These are phyloP conservation scores for Massariosphaeria phaeospora DNA, from an alignment of 495 filamentous ascomycete genomes.

Conservation along the genomic window DNA sequence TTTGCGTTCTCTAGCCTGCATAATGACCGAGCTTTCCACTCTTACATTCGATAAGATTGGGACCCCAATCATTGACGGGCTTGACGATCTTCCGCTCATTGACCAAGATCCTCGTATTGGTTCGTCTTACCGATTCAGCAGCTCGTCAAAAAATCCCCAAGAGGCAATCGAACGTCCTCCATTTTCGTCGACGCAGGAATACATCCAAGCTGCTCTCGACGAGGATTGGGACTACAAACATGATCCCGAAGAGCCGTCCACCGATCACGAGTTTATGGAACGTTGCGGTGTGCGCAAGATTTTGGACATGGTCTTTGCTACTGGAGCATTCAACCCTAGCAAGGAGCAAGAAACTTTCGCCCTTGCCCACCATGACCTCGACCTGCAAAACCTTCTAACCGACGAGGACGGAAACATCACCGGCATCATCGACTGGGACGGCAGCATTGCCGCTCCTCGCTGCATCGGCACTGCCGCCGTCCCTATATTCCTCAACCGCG, in stretches of 20 bases:
- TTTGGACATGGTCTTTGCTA: conserved; percentile 29
- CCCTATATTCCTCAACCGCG: conserved; percentile 43
- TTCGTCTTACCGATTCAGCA: conserved; percentile 25
- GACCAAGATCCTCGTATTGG: no score
- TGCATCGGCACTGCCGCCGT: conserved; percentile 34
- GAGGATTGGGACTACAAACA: not conserved
- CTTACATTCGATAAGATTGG: conserved; percentile 33
- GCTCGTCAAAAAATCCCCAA: conserved; percentile 11
- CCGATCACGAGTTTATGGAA: no score
- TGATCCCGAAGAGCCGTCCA: no score
- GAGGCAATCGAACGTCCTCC: not conserved
- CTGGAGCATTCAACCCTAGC: not conserved
- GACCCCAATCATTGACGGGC: conserved; percentile 3
- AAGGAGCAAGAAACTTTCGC: conserved; percentile 34
- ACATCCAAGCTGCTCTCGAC: not conserved
- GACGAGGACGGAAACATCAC: conserved; percentile 41
- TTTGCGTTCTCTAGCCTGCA: conserved; percentile 32
- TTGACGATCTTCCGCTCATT: no score
- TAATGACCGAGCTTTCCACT: conserved; percentile 37
- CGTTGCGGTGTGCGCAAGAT: conserved; percentile 33
- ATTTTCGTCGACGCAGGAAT: not conserved
- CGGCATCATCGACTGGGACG: conserved; percentile 48
- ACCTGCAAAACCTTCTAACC: conserved; percentile 42
- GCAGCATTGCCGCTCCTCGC: conserved; percentile 35
- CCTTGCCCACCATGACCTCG: conserved; percentile 41